These are phyloP conservation scores for Artemisia annua DNA, from an alignment of 129 eudicot species.

Conservation along the genomic window DNA sequence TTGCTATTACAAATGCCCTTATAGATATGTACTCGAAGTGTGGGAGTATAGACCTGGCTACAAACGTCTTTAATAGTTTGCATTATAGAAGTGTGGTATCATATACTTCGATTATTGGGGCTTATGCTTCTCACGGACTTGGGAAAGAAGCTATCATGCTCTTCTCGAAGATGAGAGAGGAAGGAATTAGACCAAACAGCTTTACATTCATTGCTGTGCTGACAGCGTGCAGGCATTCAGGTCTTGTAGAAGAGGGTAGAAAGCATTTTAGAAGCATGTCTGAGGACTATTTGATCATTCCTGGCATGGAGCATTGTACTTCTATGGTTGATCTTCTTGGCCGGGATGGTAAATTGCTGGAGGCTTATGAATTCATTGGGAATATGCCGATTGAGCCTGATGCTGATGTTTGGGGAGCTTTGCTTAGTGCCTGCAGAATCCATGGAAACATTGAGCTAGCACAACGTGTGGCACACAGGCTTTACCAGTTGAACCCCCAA, in stretches of 20 bases:
- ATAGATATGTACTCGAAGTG: slow-evolving; percentile 52
- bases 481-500: slow-evolving; percentile 29
- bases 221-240: slow-evolving; percentile 56
- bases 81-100: slow-evolving; percentile 40
- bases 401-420: slow-evolving; percentile 49
- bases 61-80: slow-evolving; percentile 31
- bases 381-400: slow-evolving; percentile 45
- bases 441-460: slow-evolving; percentile 52
- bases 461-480: slow-evolving; percentile 34
- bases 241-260: slow-evolving; percentile 49
- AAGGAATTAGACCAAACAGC: slow-evolving; percentile 43
- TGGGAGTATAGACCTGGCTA: slow-evolving; percentile 42
- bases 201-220: slow-evolving; percentile 45
- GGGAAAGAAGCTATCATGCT: slow-evolving; percentile 38
- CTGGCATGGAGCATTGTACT: slow-evolving; percentile 45
- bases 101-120: slow-evolving; percentile 46
- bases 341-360: slow-evolving; percentile 39
- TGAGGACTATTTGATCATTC: slow-evolving; percentile 35
- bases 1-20: slow-evolving; percentile 41
- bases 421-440: slow-evolving; percentile 56
- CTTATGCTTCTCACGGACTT: slow-evolving; percentile 48
- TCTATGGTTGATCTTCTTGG: slow-evolving; percentile 61
- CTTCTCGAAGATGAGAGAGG: slow-evolving; percentile 41
- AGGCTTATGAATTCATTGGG: slow-evolving; percentile 47
- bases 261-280: slow-evolving; percentile 42